Conservation (phyloP, 495 filamentous ascomycete genomes). For the Lasiosphaeria hispida region DNA sequence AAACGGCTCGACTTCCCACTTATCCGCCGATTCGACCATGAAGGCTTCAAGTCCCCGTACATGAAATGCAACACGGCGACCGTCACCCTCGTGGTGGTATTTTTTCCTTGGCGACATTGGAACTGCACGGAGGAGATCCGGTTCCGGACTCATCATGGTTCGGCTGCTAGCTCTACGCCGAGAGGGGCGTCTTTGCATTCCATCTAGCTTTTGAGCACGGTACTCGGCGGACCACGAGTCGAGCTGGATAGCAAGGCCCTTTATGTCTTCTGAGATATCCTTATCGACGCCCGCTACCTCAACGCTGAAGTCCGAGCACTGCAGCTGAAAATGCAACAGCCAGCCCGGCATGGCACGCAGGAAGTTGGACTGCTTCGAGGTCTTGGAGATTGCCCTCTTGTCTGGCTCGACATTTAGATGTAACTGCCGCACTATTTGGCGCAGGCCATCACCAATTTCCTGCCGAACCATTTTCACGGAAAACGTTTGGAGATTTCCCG, state of each 20-base stretch:
- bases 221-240: slow-evolving; percentile 93
- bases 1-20: slow-evolving; percentile 81
- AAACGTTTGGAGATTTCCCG: slow-evolving; percentile 79
- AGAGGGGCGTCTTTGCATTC: slow-evolving; percentile 45
- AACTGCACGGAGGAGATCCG: slow-evolving; percentile 54
- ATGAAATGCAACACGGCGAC: slow-evolving; percentile 77
- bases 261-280: slow-evolving; percentile 70
- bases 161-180: slow-evolving; percentile 59
- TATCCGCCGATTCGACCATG: slow-evolving; percentile 81
- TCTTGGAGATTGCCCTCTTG: slow-evolving; percentile 52
- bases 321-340: slow-evolving; percentile 79
- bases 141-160: slow-evolving; percentile 55
- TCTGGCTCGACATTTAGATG: slow-evolving; percentile 59
- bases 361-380: slow-evolving; percentile 57
- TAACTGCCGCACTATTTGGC: slow-evolving; percentile 84
- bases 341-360: slow-evolving; percentile 76
- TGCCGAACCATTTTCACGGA: slow-evolving; percentile 84
- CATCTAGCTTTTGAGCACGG: slow-evolving; percentile 70
- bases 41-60: slow-evolving; percentile 80
- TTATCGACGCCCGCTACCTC: slow-evolving; percentile 88
- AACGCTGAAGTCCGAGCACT: slow-evolving; percentile 82
- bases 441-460: slow-evolving; percentile 88
- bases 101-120: slow-evolving; percentile 61
- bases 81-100: slow-evolving; percentile 65
- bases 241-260: slow-evolving; percentile 80